These are phyloP conservation scores for Daldinia decipiens DNA, from an alignment of 495 filamentous ascomycete genomes.

Conservation along the genomic window DNA sequence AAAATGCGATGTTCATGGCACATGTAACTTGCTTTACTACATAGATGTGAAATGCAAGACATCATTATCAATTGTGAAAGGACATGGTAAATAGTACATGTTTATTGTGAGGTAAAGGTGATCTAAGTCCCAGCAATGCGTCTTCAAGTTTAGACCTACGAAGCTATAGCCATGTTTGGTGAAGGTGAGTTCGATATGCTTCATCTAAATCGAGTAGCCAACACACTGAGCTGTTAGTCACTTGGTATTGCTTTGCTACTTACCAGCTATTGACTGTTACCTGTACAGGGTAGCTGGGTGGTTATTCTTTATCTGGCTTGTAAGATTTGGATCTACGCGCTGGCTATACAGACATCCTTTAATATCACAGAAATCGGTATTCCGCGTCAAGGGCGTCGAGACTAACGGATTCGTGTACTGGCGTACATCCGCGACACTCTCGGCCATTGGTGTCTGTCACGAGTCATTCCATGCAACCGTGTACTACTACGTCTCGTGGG, in stretches of 20 bases:
- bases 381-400: background rate
- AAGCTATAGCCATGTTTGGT: background rate
- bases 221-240: too few relatives aligned
- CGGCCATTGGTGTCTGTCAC: too few relatives aligned
- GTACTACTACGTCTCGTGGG: too few relatives aligned
- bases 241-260: too few relatives aligned
- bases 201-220: background rate
- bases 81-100: background rate
- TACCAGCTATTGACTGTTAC: too few relatives aligned
- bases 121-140: background rate
- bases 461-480: too few relatives aligned
- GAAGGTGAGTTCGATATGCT: background rate
- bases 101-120: too few relatives aligned
- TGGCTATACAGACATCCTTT: too few relatives aligned
- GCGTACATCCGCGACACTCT: too few relatives aligned
- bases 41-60: conserved; percentile 7
- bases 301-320: too few relatives aligned
- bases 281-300: too few relatives aligned
- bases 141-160: background rate
- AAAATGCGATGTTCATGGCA: conserved; percentile 26
- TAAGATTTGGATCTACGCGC: too few relatives aligned
- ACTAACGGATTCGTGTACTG: background rate
- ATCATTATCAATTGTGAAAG: background rate
- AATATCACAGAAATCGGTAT: background rate
- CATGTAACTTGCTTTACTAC: conserved; percentile 2